phyloP scores from a whole-genome alignment of 805 yeast species.

The Wickerhamomyces alni region DNA sequence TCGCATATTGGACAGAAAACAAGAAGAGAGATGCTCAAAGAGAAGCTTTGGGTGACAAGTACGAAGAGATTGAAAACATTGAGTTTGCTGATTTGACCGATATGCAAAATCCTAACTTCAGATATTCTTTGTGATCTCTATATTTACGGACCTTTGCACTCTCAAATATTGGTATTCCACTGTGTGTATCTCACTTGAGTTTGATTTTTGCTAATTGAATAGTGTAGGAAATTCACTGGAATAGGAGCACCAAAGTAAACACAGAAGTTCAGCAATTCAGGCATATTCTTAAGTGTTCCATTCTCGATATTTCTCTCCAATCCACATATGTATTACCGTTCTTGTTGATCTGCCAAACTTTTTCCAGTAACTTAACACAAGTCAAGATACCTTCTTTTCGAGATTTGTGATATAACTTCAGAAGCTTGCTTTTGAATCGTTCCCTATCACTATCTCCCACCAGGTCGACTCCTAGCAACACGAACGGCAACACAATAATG shows the following conservation, averaged over 20 bases:
- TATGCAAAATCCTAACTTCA: slow-evolving; percentile 27
- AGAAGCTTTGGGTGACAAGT: slow-evolving; percentile 14
- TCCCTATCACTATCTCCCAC: neutral
- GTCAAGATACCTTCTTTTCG: neutral
- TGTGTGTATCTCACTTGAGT: no score
- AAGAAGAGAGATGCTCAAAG: slow-evolving; percentile 29
- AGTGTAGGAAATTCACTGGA: no score
- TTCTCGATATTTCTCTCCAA: neutral
- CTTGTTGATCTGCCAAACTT: neutral
- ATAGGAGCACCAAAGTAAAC: no score
- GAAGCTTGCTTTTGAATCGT: neutral
- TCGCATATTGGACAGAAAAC: slow-evolving; percentile 31
- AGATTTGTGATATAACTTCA: neutral
- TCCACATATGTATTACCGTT: slow-evolving; percentile 1
- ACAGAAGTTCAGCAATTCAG: neutral
- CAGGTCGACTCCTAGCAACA: slow-evolving; percentile 1
- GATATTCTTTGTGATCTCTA: neutral
- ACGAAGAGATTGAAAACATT: slow-evolving; percentile 21
- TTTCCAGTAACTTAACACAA: neutral
- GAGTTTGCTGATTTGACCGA: slow-evolving; percentile 43
- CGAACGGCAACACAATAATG: slow-evolving; percentile 1
- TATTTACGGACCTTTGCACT: neutral
- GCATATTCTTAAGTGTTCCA: neutral
- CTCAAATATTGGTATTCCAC: neutral
- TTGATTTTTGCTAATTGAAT: no score